These are phyloP conservation scores for Zygnema circumcarinatum DNA, from an alignment of 139 green algal species.

Conservation along the genomic window DNA sequence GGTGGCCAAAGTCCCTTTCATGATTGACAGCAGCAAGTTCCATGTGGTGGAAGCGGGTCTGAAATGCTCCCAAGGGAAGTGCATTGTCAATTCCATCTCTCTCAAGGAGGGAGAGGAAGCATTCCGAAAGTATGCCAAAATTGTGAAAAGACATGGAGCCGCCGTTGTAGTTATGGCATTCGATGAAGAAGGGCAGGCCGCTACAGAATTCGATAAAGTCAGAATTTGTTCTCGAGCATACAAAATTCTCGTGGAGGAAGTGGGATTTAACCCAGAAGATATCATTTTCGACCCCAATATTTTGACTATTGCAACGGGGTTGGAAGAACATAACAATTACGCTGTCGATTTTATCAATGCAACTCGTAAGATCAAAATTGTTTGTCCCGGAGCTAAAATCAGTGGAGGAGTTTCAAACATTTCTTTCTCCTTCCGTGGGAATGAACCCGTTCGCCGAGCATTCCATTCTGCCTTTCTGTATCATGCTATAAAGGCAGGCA, in stretches of 20 bases:
- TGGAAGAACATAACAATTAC: conserved; percentile 99
- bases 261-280: conserved; percentile 94
- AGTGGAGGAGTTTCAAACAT: conserved; percentile 97
- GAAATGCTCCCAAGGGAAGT: conserved; percentile 96
- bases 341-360: conserved; percentile 97
- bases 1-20: conserved; percentile 89
- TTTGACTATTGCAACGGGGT: conserved; percentile 93
- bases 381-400: conserved; percentile 95
- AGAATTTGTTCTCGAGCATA: conserved; percentile 94
- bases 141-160: conserved; percentile 87
- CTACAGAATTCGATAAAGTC: conserved; percentile 79
- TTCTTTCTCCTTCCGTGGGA: conserved; percentile 97
- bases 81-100: conserved; percentile 98
- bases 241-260: conserved; percentile 92
- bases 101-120: conserved; percentile 96
- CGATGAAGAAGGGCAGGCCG: conserved; percentile 89
- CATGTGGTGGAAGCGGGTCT: conserved; percentile 95
- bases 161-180: conserved; percentile 99
- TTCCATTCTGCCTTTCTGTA: conserved; percentile 96
- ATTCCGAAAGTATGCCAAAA: conserved; percentile 72
- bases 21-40: conserved; percentile 98
- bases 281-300: conserved; percentile 99
- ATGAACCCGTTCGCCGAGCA: conserved; percentile 89
- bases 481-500: conserved; percentile 91
- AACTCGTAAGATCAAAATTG: conserved; percentile 89